A percentile compares a stretch with the other conserved stretches of the same genome.
Evolutionary conservation across 2,329 filamentous ascomycete species (phyloP).

Genomic region (Coniosporium tulheliwenetii): DNA sequence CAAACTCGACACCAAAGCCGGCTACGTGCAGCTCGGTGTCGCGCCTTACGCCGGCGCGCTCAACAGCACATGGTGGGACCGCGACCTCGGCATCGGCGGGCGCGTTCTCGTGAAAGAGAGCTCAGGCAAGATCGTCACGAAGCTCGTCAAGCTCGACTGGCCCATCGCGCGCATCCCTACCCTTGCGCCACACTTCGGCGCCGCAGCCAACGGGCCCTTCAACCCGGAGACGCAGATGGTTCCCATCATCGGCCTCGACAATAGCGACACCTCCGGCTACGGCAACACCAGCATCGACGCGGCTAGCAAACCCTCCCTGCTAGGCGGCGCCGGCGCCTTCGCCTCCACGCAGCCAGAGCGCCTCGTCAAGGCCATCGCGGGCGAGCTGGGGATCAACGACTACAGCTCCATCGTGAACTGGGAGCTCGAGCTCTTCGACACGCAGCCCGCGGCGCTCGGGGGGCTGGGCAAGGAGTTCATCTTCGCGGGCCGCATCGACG

Average conservation of each 20-base stretch:
- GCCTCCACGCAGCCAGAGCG: constrained; percentile 69
- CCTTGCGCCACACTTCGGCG: constrained; percentile 84
- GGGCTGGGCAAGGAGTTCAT: constrained; percentile 89
- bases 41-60: constrained; percentile 83
- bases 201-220: constrained; percentile 46
- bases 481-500: constrained; percentile 87
- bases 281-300: constrained; percentile 14
- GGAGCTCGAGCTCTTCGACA: constrained; percentile 92
- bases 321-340: constrained; percentile 58
- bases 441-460: constrained; percentile 67
- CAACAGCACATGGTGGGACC: constrained; percentile 91
- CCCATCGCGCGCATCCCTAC: constrained; percentile 87
- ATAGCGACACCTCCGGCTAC: constrained; percentile 35
- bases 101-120: constrained; percentile 69
- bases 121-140: constrained; percentile 59
- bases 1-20: constrained; percentile 66
- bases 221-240: constrained; percentile 91
- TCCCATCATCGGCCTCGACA: constrained; percentile 81
- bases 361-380: constrained; percentile 69
- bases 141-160: constrained; percentile 84
- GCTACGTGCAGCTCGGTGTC: constrained; percentile 78
- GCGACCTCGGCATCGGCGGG: constrained; percentile 81
- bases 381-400: constrained; percentile 52
- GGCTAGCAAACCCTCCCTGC: constrained; percentile 14
- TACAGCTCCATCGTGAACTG: constrained; percentile 71